Percentiles rank a stretch among this genome's conserved stretches.
Conservation (phyloP, 2,329 filamentous ascomycete species). For the Trichoderma arundinaceum region DNA sequence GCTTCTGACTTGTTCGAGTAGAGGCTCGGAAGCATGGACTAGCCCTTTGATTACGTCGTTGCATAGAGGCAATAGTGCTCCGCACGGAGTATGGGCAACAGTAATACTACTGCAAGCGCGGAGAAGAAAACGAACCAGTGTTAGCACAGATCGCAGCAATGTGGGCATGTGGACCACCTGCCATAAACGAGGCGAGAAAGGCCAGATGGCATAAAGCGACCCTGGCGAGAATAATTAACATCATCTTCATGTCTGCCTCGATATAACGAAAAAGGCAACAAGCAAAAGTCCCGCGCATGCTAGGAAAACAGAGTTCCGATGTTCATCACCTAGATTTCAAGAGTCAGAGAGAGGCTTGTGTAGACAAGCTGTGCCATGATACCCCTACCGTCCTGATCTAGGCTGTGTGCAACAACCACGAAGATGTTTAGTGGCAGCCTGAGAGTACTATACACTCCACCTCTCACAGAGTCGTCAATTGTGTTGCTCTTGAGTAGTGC, state of each 20-base stretch:
- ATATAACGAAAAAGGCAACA: conserved; percentile 14
- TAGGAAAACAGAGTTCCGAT: conserved; percentile 41
- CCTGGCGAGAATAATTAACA: not conserved
- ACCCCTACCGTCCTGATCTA: conserved; percentile 52
- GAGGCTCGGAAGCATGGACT: not conserved
- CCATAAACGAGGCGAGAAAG: conserved; percentile 5
- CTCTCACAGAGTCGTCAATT: conserved; percentile 59
- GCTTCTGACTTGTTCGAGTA: conserved; percentile 2
- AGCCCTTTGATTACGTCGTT: not conserved
- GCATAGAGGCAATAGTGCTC: not conserved
- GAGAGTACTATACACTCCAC: conserved; percentile 61
- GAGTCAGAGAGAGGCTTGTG: not conserved
- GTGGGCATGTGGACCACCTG: conserved; percentile 21
- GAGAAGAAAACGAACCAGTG: conserved; percentile 12
- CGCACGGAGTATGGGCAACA: too few species aligned
- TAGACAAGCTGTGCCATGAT: not conserved
- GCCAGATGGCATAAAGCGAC: conserved; percentile 16
- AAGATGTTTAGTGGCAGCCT: conserved; percentile 63
- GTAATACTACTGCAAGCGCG: not conserved
- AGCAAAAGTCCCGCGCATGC: conserved; percentile 32
- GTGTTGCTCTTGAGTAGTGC: conserved; percentile 59
- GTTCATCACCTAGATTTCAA: conserved; percentile 37
- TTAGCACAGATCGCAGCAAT: conserved; percentile 12
- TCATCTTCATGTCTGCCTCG: conserved; percentile 2
- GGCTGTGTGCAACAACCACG: conserved; percentile 54